Base-by-base conservation (phyloP, 495 filamentous ascomycete genomes). In the Lepidopterella palustris region DNA sequence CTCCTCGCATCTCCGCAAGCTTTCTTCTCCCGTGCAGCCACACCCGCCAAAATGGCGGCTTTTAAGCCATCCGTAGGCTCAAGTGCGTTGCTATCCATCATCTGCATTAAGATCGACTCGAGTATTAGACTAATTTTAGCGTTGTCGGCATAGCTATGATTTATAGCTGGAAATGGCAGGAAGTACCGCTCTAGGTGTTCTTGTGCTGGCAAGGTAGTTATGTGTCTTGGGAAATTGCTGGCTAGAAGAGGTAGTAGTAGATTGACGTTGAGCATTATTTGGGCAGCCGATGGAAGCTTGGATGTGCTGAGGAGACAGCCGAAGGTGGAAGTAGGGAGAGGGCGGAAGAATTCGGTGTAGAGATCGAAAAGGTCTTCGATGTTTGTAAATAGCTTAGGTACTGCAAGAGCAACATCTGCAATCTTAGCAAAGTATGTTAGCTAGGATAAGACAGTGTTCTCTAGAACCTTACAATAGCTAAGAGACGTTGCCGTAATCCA, bases 71-170 rank as follows among this genome's bases (percentile, higher is more conserved):
- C 61, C 15, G 78, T 80, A 47, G 80, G 73, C 21, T 63, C 66
- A 6, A 86, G 58, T 58, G 72, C 55, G 0, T 70, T 61, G 24
- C 66, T 64, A 0, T 70, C 65, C 55, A 64, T 59, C 50, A 66
- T 59, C 15, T 45, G 55, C 53, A 64, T 59, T 51, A 92, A 61
- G 55, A 95, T 69, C 0, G 78, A 77, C 71, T 98, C 92, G 0
- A 96, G 70, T 52, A 89, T 68, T 2, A 96, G 72, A 3, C 86
- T 86, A 29, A 96, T 77, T 71, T 90, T 92, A 2, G 87, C 84
- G 67, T 97, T 96, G 50, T 95, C 89, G 4, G 78, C 78, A 0
- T 79, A 71, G 5, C 77, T 81, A 4, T 79, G 71, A 0, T 78
- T 83, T 48, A 81, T 84, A 0, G 92, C 89, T 1, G 84, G 72